Conservation (phyloP, 2,329 filamentous ascomycete species). For the Botrytis hyacinthi region DNA sequence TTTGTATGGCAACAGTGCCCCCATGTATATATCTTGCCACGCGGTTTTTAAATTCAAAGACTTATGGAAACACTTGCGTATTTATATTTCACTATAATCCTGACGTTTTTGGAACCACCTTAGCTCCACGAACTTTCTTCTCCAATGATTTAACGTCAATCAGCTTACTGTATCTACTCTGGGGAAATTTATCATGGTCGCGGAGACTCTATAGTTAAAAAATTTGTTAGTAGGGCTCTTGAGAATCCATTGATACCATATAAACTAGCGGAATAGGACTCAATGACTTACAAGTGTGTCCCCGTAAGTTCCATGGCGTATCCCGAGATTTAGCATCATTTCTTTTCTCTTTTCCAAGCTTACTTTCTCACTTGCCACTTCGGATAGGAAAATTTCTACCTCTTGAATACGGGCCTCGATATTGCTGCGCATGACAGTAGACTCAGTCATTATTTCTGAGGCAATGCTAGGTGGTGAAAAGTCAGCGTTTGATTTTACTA, state of each 20-base stretch:
- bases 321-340: background rate
- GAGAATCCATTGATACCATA: accelerated
- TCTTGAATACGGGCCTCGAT: constrained; percentile 4
- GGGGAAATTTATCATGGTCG: background rate
- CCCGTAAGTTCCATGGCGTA: background rate
- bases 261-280: too few species aligned
- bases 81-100: background rate
- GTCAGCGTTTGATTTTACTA: background rate
- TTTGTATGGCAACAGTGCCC: too few species aligned
- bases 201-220: background rate
- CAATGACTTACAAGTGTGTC: background rate
- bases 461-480: background rate
- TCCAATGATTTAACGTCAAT: background rate
- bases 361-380: background rate
- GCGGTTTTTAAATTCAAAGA: too few species aligned
- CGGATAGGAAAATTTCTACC: background rate
- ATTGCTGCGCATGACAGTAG: background rate
- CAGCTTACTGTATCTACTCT: background rate
- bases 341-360: background rate
- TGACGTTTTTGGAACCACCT: too few species aligned
- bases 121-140: background rate
- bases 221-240: too few species aligned
- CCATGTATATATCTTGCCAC: too few species aligned
- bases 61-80: too few species aligned
- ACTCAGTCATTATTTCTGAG: background rate